These are phyloP conservation scores for Sporothrix luriei DNA, from an alignment of 2,329 filamentous ascomycete species.

Conservation along the genomic window DNA sequence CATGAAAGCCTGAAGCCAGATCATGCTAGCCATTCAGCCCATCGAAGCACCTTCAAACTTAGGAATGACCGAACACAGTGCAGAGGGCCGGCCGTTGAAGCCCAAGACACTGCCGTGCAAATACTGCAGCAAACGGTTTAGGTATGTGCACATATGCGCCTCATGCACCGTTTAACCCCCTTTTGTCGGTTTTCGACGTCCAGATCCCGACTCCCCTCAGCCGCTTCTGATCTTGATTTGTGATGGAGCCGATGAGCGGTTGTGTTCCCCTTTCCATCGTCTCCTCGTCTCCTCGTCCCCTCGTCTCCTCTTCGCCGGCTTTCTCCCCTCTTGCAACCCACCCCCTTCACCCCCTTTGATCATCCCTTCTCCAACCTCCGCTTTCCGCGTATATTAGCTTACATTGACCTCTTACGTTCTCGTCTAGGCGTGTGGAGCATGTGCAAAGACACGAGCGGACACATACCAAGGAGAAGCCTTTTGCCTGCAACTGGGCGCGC, in stretches of 20 bases:
- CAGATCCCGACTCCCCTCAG: not conserved
- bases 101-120: slow-evolving; percentile 65
- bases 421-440: slow-evolving; percentile 63
- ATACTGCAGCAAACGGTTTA: slow-evolving; percentile 65
- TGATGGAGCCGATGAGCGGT: slow-evolving; percentile 9
- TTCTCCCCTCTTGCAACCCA: slow-evolving; percentile 30
- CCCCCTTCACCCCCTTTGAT: not conserved
- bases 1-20: not conserved
- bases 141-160: slow-evolving; percentile 48
- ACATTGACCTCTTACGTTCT: slow-evolving; percentile 43
- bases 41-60: slow-evolving; percentile 52
- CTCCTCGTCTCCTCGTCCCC: not conserved
- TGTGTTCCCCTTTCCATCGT: slow-evolving; percentile 27
- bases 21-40: slow-evolving; percentile 58
- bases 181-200: not conserved
- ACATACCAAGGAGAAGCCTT: slow-evolving; percentile 67
- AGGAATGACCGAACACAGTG: slow-evolving; percentile 50
- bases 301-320: not conserved
- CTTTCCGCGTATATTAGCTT: slow-evolving; percentile 45
- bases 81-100: slow-evolving; percentile 59
- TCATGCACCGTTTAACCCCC: not conserved
- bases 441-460: slow-evolving; percentile 66
- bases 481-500: slow-evolving; percentile 60
- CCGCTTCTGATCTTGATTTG: not conserved
- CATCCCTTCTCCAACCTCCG: slow-evolving; percentile 36